Percentiles rank a stretch among this genome's conserved stretches.
Conservation (phyloP, 176 grass and related monocot genomes). For the Oryza meridionalis region DNA sequence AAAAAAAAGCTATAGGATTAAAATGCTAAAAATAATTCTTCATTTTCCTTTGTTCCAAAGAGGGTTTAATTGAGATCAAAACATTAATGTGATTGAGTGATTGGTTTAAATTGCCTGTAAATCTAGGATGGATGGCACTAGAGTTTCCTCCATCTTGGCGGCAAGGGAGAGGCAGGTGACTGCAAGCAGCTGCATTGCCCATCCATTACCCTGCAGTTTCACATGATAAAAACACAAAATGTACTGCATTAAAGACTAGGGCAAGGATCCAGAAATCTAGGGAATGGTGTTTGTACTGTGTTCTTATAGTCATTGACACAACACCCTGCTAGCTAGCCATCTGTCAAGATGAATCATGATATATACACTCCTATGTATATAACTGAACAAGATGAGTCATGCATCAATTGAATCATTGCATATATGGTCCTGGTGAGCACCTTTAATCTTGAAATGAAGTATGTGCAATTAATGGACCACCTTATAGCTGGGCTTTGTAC, state of each 20-base stretch:
- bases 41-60: too few species aligned
- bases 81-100: not conserved
- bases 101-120: slow-evolving; percentile 38
- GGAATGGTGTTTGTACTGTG: not conserved
- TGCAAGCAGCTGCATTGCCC: slow-evolving; percentile 49
- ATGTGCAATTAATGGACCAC: not conserved
- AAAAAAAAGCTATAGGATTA: too few species aligned
- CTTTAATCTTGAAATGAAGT: slow-evolving; percentile 16
- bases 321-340: not conserved
- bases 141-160: slow-evolving; percentile 48
- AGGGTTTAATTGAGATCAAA: not conserved
- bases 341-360: slow-evolving; percentile 1
- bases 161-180: slow-evolving; percentile 55
- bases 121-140: slow-evolving; percentile 43
- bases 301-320: not conserved
- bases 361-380: not conserved
- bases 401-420: slow-evolving; percentile 8
- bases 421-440: slow-evolving; percentile 9
- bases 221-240: slow-evolving; percentile 24
- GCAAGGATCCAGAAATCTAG: slow-evolving; percentile 10
- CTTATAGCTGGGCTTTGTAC: not conserved
- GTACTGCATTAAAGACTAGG: slow-evolving; percentile 10
- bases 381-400: not conserved
- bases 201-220: slow-evolving; percentile 44
- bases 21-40: too few species aligned